Evolutionary conservation across 345 rosid genomes (phyloP).

Genomic region (Eucalyptus curtisii): DNA sequence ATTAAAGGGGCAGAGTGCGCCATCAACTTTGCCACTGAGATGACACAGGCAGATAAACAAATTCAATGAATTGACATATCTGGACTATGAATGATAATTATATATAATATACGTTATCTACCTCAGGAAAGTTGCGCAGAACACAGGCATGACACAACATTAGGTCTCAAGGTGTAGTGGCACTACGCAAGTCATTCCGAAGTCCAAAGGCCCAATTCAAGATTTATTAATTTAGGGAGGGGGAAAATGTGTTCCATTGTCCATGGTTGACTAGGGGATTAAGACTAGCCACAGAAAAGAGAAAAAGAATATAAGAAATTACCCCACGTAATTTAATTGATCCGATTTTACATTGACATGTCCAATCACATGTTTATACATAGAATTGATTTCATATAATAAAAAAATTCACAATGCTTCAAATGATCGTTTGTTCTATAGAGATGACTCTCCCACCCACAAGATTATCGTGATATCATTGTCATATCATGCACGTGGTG

Average conservation of each 20-base stretch:
- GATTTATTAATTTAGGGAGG: no score
- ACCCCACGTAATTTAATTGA: neutral
- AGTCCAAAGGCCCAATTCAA: no score
- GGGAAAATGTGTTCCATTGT: no score
- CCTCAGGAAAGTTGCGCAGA: accelerated
- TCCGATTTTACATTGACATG: neutral
- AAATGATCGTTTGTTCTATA: no score
- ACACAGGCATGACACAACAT: accelerated
- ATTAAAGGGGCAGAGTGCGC: neutral
- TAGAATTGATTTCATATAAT: no score
- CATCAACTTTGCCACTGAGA: neutral
- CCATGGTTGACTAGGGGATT: neutral
- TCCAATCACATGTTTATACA: no score
- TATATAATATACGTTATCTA: neutral
- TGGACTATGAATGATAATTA: no score
- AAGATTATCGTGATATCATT: no score
- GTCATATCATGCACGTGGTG: neutral
- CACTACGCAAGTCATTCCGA: no score
- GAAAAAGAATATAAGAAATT: no score
- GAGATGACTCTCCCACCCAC: no score
- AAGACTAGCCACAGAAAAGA: neutral
- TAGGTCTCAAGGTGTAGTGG: neutral
- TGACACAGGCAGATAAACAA: neutral
- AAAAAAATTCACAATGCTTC: neutral
- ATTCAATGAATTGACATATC: neutral